Base-by-base conservation (phyloP, 192 early-diverging fungal genomes). In the Phycomyces blakesleeanus region DNA sequence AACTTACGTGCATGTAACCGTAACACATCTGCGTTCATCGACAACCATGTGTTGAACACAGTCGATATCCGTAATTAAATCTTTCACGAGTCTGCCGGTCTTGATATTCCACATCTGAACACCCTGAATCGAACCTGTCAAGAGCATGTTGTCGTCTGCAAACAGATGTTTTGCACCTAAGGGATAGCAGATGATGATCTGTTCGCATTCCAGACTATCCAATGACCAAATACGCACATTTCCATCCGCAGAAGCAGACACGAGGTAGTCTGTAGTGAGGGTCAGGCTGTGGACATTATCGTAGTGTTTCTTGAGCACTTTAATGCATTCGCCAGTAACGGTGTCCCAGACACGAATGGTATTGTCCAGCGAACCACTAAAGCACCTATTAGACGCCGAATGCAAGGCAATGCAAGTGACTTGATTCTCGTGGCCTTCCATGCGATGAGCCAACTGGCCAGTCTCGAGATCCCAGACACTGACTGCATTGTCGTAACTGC, bases 51-150 rank as follows among this genome's bases (percentile, higher is more conserved):
- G 85, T 94, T 95, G 98, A 2, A 98, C 94, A 11, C 92, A 90
- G 5, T 78, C 79, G 15, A 97, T 76, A 24, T 88, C 82, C 0
- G 84, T 79, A 22, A 98, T 71, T 37, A 98, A 72, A 64, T 98
- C 93, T 15, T 94, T 78, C 0, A 93, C 79, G 61, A 91, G 89
- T 39, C 84, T 74, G 18, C 95, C 95, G 9, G 91, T 89, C 25
- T 83, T 74, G 11, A 94, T 81, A 69, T 98, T 91, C 95, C 97
- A 98, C 60, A 97, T 81, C 69, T 98, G 97, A 25, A 98, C 82
- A 0, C 91, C 92, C 9, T 87, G 89, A 59, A 95, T 95, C 10
- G 91, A 91, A 5, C 97, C 97, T 14, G 91, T 93, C 18, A 98
- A 91, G 27, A 98, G 89, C 53, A 95, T 96, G 38, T 84, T 78